phyloP scores from a whole-genome alignment of 179 eudicot species.

The Beta lomatogona region DNA sequence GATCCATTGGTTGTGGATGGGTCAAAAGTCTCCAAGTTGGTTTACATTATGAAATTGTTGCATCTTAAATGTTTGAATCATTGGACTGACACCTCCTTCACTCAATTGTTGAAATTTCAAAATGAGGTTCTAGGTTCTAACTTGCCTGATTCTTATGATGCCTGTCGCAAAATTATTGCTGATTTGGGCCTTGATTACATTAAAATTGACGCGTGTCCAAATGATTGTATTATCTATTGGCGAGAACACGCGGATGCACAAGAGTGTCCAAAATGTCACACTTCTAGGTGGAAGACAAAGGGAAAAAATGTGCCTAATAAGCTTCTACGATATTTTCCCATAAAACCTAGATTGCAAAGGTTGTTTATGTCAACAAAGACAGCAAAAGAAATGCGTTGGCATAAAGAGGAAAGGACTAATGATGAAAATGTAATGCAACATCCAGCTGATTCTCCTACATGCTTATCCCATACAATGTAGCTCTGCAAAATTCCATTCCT shows the following conservation, averaged over 20 bases:
- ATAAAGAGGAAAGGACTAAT: not conserved
- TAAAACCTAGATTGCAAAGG: not conserved
- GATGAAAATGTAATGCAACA: not conserved
- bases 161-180: not conserved
- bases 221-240: not conserved
- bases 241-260: not conserved
- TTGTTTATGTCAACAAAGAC: not conserved
- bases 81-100: not conserved
- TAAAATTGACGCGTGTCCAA: not conserved
- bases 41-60: not conserved
- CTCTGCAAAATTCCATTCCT: too few relatives aligned
- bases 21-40: not conserved
- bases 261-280: not conserved
- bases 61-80: not conserved
- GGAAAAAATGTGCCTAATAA: not conserved
- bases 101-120: not conserved
- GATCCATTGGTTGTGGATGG: not conserved
- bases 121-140: not conserved
- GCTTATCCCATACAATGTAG: too few relatives aligned
- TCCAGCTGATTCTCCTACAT: not conserved
- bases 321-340: not conserved
- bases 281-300: not conserved
- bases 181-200: not conserved
- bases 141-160: not conserved
- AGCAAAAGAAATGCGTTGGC: not conserved